Percentiles rank a stretch among this genome's conserved stretches.
These are phyloP conservation scores for Cercophora newfieldiana DNA, from an alignment of 495 filamentous ascomycete genomes.

Conservation along the genomic window DNA sequence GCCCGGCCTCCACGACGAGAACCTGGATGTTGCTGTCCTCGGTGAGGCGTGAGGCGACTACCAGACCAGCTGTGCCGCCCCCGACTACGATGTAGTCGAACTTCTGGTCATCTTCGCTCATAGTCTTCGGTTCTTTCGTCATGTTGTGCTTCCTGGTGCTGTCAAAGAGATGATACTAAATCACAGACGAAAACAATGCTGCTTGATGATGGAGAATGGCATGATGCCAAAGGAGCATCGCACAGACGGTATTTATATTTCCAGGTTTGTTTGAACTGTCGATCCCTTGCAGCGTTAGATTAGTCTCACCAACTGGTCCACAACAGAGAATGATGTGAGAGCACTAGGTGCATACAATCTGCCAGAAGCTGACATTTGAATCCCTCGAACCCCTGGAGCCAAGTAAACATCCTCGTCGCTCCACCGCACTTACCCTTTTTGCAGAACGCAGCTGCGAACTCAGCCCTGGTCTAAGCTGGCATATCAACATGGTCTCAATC, in stretches of 20 bases:
- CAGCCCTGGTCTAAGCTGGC: too few relatives aligned
- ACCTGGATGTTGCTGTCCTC: neutral
- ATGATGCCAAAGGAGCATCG: too few relatives aligned
- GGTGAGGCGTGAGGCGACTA: neutral
- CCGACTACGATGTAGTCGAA: neutral
- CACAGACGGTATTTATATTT: neutral
- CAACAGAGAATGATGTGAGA: neutral
- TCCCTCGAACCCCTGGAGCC: too few relatives aligned
- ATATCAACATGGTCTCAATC: too few relatives aligned
- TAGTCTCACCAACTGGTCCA: neutral
- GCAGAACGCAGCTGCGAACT: too few relatives aligned
- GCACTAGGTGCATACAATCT: neutral
- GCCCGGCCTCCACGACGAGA: slow-evolving; percentile 51
- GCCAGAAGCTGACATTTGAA: neutral
- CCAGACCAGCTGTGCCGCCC: neutral
- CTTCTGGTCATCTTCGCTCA: neutral
- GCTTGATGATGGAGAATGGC: neutral
- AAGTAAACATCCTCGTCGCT: neutral
- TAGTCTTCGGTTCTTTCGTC: neutral
- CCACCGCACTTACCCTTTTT: too few relatives aligned
- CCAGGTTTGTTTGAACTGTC: neutral
- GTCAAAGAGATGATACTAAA: neutral
- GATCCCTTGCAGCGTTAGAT: neutral
- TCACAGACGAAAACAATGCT: neutral
- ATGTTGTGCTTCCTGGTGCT: neutral